Evolutionary conservation across 2,329 filamentous ascomycete species (phyloP).

Genomic region (Ophiocordyceps sinensis): DNA sequence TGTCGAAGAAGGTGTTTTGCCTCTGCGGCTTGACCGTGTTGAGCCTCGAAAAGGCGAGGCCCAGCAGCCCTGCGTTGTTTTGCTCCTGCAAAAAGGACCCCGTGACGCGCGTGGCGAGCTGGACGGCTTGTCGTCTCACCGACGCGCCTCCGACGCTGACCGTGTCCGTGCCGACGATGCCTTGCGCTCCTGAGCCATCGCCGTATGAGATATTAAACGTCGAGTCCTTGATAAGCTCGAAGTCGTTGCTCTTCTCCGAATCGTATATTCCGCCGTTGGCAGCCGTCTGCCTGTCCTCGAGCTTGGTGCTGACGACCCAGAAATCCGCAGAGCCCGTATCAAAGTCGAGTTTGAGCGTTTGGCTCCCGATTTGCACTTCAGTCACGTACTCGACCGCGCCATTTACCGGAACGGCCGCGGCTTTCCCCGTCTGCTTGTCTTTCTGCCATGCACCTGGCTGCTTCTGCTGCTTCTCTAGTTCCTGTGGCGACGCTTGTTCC

Average conservation of each 20-base stretch:
- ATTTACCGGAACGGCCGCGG: conserved; percentile 45
- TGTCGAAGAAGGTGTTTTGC: conserved; percentile 64
- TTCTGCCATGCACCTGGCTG: neutral
- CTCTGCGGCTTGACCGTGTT: conserved; percentile 48
- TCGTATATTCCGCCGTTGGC: conserved; percentile 28
- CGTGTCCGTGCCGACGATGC: conserved; percentile 51
- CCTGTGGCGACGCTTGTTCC: neutral
- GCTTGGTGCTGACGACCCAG: conserved; percentile 55
- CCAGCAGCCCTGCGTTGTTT: conserved; percentile 52
- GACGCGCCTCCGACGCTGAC: conserved; percentile 53
- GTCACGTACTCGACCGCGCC: conserved; percentile 54
- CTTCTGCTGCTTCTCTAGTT: neutral
- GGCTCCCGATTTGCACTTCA: conserved; percentile 52
- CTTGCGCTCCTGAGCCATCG: conserved; percentile 49
- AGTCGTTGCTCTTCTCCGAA: conserved; percentile 19
- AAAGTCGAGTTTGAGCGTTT: conserved; percentile 55
- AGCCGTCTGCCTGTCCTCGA: conserved; percentile 28
- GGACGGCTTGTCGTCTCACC: conserved; percentile 44
- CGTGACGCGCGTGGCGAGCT: conserved; percentile 47
- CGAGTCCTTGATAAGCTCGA: conserved; percentile 22
- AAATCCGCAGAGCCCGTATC: conserved; percentile 65
- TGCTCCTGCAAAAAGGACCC: conserved; percentile 42
- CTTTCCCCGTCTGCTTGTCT: conserved; percentile 32
- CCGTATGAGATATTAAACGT: conserved; percentile 55
- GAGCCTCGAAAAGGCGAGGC: conserved; percentile 49